Base-by-base conservation (phyloP, 495 filamentous ascomycete species). In the Glarea lozoyensis region DNA sequence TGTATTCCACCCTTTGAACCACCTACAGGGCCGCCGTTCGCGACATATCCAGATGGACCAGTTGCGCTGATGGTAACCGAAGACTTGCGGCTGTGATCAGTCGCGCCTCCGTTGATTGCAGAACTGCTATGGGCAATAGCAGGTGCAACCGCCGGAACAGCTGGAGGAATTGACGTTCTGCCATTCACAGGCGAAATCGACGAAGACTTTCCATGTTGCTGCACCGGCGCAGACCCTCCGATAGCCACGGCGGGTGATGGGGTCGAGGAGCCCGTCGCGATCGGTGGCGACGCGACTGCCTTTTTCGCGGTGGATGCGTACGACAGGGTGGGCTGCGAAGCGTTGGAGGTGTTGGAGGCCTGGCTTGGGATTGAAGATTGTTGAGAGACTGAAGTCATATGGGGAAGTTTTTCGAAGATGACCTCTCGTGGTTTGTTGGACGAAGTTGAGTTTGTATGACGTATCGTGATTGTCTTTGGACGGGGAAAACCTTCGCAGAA, bases 61-160 rank as follows among this genome's bases (percentile, higher is more conserved):
- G 80, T 76, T 37, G 86, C 81, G 56, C 73, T 88, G 65, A 94
- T 93, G 42, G 86, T 92, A 44, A 94, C 82, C 13, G 87, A 90
- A 42, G 79, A 78, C 65, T 92, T 92, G 46, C 85, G 76, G 48
- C 65, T 72, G 67, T 96, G 89, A 34, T 78, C 66, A 47, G 68
- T 75, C 4, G 48, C 39, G 49, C 78, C 77, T 54, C 80, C 78
- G 68, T 81, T 83, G 44, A 81, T 76, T 40, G 63, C 52, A 37
- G 65, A 57, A 22, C 60, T 56, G 35, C 65, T 60, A 40, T 57
- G 54, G 29, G 65, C 57, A 22, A 69, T 66, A 30, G 64, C 54
- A 36, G 76, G 76, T 49, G 59, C 48, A 35, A 69, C 67, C 38
- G 63, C 55, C 42, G 76, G 76, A 52, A 87, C 74, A 45, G 81